These are phyloP conservation scores for Nannochloropsis gaditana DNA, from an alignment of 108 stramenopile genomes.

Conservation along the genomic window DNA sequence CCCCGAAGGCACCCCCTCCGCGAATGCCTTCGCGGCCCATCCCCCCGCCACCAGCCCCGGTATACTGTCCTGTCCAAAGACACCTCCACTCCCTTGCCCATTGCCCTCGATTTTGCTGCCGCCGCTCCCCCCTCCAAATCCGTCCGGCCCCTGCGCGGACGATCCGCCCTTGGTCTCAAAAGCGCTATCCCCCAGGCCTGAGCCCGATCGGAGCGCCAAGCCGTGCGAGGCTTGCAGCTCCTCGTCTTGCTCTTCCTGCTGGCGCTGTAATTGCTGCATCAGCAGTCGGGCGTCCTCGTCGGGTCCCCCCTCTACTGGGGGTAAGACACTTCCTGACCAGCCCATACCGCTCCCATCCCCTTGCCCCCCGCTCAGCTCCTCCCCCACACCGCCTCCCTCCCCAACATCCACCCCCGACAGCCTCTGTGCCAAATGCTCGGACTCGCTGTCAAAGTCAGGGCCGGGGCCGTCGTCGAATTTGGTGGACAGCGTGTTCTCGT, in stretches of 20 bases:
- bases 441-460: background rate
- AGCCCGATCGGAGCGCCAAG: background rate
- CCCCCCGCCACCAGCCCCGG: conserved; percentile 2
- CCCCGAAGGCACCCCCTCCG: background rate
- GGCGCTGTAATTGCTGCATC: background rate
- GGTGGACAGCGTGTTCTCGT: conserved; percentile 35
- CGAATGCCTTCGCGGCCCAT: background rate
- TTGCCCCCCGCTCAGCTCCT: background rate
- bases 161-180: background rate
- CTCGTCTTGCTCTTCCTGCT: background rate
- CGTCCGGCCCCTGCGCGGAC: background rate
- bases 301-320: background rate
- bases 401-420: background rate
- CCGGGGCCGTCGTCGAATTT: conserved; percentile 27
- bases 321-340: too few species aligned
- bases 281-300: background rate
- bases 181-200: background rate
- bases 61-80: background rate
- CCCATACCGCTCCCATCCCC: background rate
- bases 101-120: background rate
- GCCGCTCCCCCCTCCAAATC: background rate
- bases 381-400: background rate
- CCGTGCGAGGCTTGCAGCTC: background rate
- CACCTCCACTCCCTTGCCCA: background rate
- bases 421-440: conserved; percentile 2